Base-by-base conservation (phyloP, 768 basidiomycete species). In the Tylopilus sp. region DNA sequence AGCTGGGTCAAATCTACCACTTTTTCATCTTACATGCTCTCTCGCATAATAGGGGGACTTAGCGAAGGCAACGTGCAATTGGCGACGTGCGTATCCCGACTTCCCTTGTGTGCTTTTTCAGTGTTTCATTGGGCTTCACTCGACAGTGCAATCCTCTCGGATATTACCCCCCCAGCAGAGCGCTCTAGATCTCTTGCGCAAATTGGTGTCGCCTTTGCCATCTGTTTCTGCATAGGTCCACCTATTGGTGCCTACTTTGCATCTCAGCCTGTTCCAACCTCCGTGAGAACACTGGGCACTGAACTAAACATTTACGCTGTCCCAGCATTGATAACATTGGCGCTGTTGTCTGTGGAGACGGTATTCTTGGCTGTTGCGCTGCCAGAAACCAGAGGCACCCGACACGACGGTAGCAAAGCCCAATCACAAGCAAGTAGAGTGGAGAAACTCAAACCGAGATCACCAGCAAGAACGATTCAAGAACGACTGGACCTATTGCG, bases 1-100 rank as follows among this genome's bases (percentile, higher is more conserved):
- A 93, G 92, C 40, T 97, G 93, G 93, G 79, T 95, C 42, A 80
- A 86, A 63, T 92, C 92, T 0, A 94, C 94, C 3, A 84, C 89
- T 0, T 98, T 97, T 68, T 89, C 87, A 1, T 86, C 89, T 0
- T 98, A 92, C 66, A 78, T 93, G 76, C 80, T 95, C 24, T 93
- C 94, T 10, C 83, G 96, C 14, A 77, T 98, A 6, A 84, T 98
- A 31, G 95, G 95, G 11, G 96, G 96, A 4, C 75, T 98, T 10
- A 92, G 90, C 63, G 96, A 99, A 74, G 96, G 96, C 41, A 99
- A 99, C 65, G 96, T 98, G 12, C 96, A 99, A 67, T 76, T 99
- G 41, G 89, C 91, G 42, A 94, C 94, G 93, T 93, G 65, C 60
- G 87, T 79, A 29, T 43, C 24, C 29, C 31, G n/a, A 22, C 30